Base-by-base conservation (phyloP, 139 green algal genomes). In the Marvania coccoides region DNA sequence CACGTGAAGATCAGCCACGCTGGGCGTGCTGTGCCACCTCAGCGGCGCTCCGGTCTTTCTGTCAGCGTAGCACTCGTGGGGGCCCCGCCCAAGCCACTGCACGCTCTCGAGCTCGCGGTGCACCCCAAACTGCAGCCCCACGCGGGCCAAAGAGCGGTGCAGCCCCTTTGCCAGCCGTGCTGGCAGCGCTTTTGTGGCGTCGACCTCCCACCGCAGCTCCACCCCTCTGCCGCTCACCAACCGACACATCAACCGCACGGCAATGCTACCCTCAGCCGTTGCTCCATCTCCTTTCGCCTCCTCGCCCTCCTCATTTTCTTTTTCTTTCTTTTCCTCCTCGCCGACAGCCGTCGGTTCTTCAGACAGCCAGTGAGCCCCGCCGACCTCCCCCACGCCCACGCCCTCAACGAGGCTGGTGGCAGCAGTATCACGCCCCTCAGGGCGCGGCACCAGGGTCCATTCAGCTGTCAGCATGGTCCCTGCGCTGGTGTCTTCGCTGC, bases 11-110 rank as follows among this genome's bases (percentile, higher is more conserved):
- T 83, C 58, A 2, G 56, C 12, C 0, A 91, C 70, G 8, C 30
- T 2, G 0, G 45, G 33, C 2, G 64, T 67, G 13, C 5, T 8
- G 57, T 85, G 68, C 28, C 35, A 34, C 54, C 68, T 46, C 23
- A 84, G n/a, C 13, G 56, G 55, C 3, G 83, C 86, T 2, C 68
- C 73, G 0, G 55, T 57, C 69, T 92, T 85, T 30, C 93, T 75
- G 69, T 98, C 93, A 23, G 61, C 31, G 79, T 98, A 98, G 76
- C 81, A 92, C 75, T 98, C 92, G 56, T 96, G 88, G 0, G 91
- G 92, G 3, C 92, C 92, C 2, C 71, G 46, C 8, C 92, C 92
- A 42, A 83, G 85, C 86, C 87, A 97, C 9, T 51, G n/a, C 15
- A 83, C 72, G 19, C 47, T 19, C 14, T 47, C 37, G 33, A 80